These are phyloP conservation scores for Camelina neglecta DNA, from an alignment of 345 rosid species.

Conservation along the genomic window DNA sequence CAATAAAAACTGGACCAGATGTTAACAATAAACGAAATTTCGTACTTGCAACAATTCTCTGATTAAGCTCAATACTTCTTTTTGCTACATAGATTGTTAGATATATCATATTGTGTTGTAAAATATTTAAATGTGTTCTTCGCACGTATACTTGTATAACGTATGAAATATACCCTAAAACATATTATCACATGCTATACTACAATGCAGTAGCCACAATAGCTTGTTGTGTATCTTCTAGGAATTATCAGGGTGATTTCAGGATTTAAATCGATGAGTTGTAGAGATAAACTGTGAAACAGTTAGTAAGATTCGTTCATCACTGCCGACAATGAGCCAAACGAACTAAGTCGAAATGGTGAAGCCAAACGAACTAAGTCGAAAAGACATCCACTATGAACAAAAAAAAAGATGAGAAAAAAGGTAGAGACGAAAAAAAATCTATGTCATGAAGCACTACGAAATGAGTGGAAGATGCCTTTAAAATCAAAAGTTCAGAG, in stretches of 20 bases:
- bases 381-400: slow-evolving; percentile 8
- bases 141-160: background rate
- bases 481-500: slow-evolving; percentile 21
- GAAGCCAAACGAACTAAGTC: slow-evolving; percentile 9
- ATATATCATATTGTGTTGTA: background rate
- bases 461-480: slow-evolving; percentile 37
- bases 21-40: background rate
- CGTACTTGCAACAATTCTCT: slow-evolving; percentile 3
- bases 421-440: background rate
- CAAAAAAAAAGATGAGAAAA: background rate
- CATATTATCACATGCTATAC: slow-evolving; percentile 2
- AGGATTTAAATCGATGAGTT: background rate
- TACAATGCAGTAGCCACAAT: background rate
- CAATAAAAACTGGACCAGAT: background rate
- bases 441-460: slow-evolving; percentile 34
- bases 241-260: background rate
- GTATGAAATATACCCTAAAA: background rate
- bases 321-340: background rate
- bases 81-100: background rate
- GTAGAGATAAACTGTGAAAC: background rate
- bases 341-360: background rate
- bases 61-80: background rate
- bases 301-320: slow-evolving; percentile 2
- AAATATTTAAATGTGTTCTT: background rate
- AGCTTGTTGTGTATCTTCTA: background rate